phyloP scores from a whole-genome alignment of 2,329 filamentous ascomycete genomes.

The Nothopassalora personata region DNA sequence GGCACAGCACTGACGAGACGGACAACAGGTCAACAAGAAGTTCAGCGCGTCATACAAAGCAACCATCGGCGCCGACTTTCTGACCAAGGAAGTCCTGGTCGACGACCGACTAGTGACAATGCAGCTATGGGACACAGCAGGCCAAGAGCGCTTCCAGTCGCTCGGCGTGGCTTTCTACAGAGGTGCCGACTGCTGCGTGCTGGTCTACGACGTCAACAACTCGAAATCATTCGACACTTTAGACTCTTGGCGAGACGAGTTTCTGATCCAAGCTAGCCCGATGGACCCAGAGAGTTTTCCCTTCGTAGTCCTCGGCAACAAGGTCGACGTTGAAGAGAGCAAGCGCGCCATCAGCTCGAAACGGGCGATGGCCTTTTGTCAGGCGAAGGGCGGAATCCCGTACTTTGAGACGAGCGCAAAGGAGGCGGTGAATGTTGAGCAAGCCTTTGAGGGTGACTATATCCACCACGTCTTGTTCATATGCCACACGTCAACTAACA shows the following conservation, averaged over 20 bases:
- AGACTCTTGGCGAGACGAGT: constrained; percentile 97
- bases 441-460: constrained; percentile 60
- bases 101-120: constrained; percentile 97
- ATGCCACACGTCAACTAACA: constrained; percentile 6
- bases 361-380: constrained; percentile 93
- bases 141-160: constrained; percentile 95
- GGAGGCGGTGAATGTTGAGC: constrained; percentile 96
- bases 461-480: not conserved
- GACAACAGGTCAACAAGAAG: constrained; percentile 91
- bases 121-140: constrained; percentile 99
- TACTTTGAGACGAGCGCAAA: constrained; percentile 99
- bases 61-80: constrained; percentile 96
- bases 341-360: constrained; percentile 95
- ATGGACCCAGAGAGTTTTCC: constrained; percentile 96
- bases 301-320: constrained; percentile 97
- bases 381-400: constrained; percentile 93
- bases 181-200: constrained; percentile 93
- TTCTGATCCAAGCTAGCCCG: constrained; percentile 93
- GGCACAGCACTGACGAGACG: not conserved
- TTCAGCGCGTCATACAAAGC: constrained; percentile 99
- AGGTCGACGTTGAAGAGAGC: constrained; percentile 97
- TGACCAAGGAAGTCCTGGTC: constrained; percentile 95
- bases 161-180: constrained; percentile 96
- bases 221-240: constrained; percentile 98
- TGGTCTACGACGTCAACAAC: constrained; percentile 98